These are phyloP conservation scores for Trifolium dubium DNA, from an alignment of 306 rosid species.

Conservation along the genomic window DNA sequence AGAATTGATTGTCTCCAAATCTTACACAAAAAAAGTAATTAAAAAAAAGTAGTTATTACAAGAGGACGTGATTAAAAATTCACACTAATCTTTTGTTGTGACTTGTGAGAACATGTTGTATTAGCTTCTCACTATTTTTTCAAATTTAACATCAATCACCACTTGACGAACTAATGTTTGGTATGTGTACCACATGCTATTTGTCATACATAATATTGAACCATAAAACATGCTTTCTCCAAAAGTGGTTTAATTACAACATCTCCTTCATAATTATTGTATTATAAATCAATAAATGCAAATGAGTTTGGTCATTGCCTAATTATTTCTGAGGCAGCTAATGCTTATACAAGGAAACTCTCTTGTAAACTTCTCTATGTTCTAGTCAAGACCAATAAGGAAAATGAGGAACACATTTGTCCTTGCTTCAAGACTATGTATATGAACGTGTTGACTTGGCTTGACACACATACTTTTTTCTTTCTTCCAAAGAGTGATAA, in stretches of 20 bases:
- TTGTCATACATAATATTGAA: too few species aligned
- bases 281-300: background rate
- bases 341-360: background rate
- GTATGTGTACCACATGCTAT: background rate
- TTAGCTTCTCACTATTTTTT: too few species aligned
- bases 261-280: background rate
- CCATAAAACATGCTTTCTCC: too few species aligned
- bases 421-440: background rate
- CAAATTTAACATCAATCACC: too few species aligned
- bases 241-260: background rate
- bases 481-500: background rate
- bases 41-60: too few species aligned
- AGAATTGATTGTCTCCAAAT: too few species aligned
- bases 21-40: too few species aligned
- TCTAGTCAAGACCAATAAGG: background rate
- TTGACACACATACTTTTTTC: background rate
- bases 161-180: too few species aligned
- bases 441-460: conserved; percentile 9
- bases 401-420: background rate
- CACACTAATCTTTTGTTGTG: too few species aligned
- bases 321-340: background rate
- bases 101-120: too few species aligned
- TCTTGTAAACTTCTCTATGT: background rate
- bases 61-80: too few species aligned
- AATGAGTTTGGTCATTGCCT: background rate